phyloP scores from a whole-genome alignment of 768 basidiomycete species.

The Gyrodon lividus region DNA sequence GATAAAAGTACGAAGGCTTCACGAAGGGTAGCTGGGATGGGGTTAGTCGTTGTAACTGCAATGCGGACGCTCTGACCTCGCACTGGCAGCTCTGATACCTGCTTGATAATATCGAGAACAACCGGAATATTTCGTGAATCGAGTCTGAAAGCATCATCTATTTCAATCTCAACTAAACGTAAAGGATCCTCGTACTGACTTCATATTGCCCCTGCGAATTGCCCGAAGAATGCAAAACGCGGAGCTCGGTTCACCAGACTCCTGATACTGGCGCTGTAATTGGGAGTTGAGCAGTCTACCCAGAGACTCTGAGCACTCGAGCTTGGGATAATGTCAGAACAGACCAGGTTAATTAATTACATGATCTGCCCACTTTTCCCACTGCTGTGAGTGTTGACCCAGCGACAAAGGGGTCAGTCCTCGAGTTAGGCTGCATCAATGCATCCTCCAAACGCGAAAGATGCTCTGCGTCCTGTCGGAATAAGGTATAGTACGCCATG shows the following conservation, averaged over 20 bases:
- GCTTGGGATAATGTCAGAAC: conserved; percentile 14
- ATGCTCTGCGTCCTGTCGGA: conserved; percentile 44
- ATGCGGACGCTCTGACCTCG: conserved; percentile 22
- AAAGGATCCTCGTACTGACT: conserved; percentile 14
- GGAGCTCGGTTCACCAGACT: conserved; percentile 4
- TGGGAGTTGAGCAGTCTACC: conserved; percentile 23
- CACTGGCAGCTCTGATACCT: conserved; percentile 18
- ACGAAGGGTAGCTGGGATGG: conserved; percentile 28
- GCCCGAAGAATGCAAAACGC: conserved; percentile 20
- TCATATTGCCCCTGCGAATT: conserved; percentile 22
- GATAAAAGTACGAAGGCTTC: conserved; percentile 35
- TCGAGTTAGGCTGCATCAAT: conserved; percentile 13
- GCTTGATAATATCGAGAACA: conserved; percentile 27
- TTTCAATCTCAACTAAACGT: not conserved
- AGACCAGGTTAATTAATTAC: not conserved
- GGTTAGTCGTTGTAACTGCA: conserved; percentile 15
- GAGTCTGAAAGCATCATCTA: conserved; percentile 20
- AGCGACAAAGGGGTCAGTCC: conserved; percentile 9
- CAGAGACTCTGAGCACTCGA: conserved; percentile 23
- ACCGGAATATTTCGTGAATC: conserved; percentile 17
- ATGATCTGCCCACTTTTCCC: conserved; percentile 22
- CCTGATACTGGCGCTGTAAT: conserved; percentile 13
- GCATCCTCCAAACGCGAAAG: conserved; percentile 39
- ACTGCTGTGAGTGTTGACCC: conserved; percentile 9
- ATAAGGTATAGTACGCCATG: conserved; percentile 55